Conservation (phyloP, 2,329 filamentous ascomycete genomes). For the Beauveria sp. region DNA sequence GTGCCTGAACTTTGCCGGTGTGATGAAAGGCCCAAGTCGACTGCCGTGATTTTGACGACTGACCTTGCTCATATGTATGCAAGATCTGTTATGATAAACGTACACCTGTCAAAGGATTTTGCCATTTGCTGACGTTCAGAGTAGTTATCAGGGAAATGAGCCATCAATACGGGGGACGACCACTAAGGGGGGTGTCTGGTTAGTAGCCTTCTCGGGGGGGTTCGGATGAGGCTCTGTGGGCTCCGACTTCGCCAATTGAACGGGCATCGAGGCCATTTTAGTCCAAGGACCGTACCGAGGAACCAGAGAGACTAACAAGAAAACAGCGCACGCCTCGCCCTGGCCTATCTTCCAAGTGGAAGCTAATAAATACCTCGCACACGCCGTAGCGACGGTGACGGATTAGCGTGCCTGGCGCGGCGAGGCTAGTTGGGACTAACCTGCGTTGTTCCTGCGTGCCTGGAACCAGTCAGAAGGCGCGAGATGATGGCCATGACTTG, state of each 20-base stretch:
- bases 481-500: background rate
- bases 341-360: no score
- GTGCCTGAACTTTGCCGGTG: no score
- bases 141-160: background rate
- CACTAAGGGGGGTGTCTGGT: background rate
- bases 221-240: conserved; percentile 8
- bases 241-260: conserved; percentile 1
- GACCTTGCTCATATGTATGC: background rate
- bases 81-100: background rate
- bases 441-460: background rate
- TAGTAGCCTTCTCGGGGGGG: background rate
- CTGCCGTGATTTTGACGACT: background rate
- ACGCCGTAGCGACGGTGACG: conserved; percentile 1
- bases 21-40: background rate
- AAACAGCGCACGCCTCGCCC: background rate
- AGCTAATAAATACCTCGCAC: background rate
- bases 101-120: background rate
- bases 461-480: background rate
- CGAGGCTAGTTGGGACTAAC: background rate
- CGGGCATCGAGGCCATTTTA: conserved; percentile 5
- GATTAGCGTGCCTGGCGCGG: background rate
- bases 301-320: background rate
- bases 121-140: background rate
- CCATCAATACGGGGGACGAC: background rate
- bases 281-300: conserved; percentile 6